Evolutionary conservation across 345 rosid species (phyloP).

Genomic region (Abelmoschus esculentus): DNA sequence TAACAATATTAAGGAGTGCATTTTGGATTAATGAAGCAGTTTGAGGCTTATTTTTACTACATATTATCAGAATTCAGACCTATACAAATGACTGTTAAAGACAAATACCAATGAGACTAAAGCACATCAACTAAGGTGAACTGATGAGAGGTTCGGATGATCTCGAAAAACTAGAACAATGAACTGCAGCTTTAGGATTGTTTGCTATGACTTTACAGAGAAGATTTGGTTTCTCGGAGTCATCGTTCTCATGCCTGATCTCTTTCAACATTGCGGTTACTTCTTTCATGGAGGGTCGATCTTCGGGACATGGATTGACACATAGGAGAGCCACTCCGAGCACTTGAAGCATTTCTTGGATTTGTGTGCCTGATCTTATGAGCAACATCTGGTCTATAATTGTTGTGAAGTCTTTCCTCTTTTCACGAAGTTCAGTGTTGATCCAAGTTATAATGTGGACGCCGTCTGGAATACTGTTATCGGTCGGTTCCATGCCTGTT

Average conservation of each 20-base stretch:
- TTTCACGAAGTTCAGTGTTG: conserved; percentile 38
- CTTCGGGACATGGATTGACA: conserved; percentile 45
- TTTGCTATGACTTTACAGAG: conserved; percentile 20
- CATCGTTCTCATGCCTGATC: conserved; percentile 48
- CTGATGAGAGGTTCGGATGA: conserved; percentile 54
- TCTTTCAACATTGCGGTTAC: conserved; percentile 56
- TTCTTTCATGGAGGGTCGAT: conserved; percentile 66
- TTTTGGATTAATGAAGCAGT: conserved; percentile 5
- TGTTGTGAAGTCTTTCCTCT: conserved; percentile 37
- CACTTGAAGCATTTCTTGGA: conserved; percentile 62
- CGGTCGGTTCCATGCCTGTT: conserved; percentile 53
- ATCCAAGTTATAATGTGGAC: conserved; percentile 60
- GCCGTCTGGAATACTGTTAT: conserved; percentile 40
- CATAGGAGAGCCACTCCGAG: conserved; percentile 65
- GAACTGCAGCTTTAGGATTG: conserved; percentile 33
- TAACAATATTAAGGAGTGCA: neutral
- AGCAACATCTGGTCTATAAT: conserved; percentile 48
- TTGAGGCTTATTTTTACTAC: conserved; percentile 11
- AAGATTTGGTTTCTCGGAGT: conserved; percentile 33
- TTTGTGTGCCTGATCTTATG: conserved; percentile 43
- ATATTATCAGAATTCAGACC: conserved; percentile 17
- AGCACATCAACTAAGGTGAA: conserved; percentile 27
- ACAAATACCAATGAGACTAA: conserved; percentile 12
- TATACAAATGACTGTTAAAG: conserved; percentile 27
- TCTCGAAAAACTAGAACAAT: conserved; percentile 59